Base-by-base conservation (phyloP, 2,329 filamentous ascomycete genomes). In the Aspergillus pseudoterreus region DNA sequence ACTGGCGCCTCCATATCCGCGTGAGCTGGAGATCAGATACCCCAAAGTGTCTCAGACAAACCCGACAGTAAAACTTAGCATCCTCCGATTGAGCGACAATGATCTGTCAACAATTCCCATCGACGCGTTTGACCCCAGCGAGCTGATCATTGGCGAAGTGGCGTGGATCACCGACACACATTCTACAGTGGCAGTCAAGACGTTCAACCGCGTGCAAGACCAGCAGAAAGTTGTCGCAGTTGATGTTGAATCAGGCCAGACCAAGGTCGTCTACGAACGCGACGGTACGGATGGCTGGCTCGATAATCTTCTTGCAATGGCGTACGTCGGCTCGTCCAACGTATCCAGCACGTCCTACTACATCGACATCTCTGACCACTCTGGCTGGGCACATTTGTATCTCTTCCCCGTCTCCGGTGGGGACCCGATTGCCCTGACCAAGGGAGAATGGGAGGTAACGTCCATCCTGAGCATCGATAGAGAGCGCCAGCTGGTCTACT, bases 41-140 rank as follows among this genome's bases (percentile, higher is more conserved):
- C 85, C 85, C 41, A 88, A 88, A 67, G 84, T 86, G 10, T 84
- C 84, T 43, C 80, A 80, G 44, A 85, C 77, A 54, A 88, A 88
- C 61, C 85, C 85, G 0, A 85, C 81, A 0, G 84, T 85, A 1
- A 71, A 77, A 14, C 75, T 88, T 55, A 81, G 81, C 49, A 63
- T 88, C 1, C 69, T 88, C 2, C 72, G 80, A 17, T 65, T 87
- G 11, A 71, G 71, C 3, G 73, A 74, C 2, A 71, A 75, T 5
- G 68, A 78, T 39, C 70, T 73, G 43, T 71, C 71, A 1, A 60
- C 73, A 0, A 69, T 86, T 2, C 64, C 77, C 0, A 75, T 86
- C 17, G 76, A 82, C 14, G 82, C 79, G 0, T 88, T 84, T 62
- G 70, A 78, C 8, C 72, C 76, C 0, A 78, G 85, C 8, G 81